Evolutionary conservation across 2,329 filamentous ascomycete genomes (phyloP), one percentile per base, ranked within the genome.

Genomic region (Myriosclerotinia duriaeana): DNA sequence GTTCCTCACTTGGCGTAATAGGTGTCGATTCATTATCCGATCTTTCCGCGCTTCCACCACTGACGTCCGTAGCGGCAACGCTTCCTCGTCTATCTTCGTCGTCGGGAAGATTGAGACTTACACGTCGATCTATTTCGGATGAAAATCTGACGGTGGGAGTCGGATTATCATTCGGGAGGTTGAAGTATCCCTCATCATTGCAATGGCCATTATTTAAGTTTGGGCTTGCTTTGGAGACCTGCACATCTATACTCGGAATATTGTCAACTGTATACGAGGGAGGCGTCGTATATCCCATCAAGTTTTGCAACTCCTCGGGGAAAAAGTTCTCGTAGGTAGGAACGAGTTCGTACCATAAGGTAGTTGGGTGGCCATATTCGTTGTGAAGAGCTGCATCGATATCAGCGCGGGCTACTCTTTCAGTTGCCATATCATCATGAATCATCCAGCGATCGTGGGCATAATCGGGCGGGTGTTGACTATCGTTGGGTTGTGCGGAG

Each of bases 291-390:
- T 55, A 42, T 1, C 22, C 55, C 6, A 46, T 79, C 81, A 54
- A 78, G 78, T 8, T 83, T 30, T 59, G 44, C 81, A 42, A 34
- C 46, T 56, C 54, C 7, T 65, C 36, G 40, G 61, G 34, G 5
- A 55, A 22, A 12, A 64, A 61, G 55, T 52, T 75, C 66, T 93
- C 90, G 40, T 92, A 86, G 74, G 96, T 92, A 0, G 94, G 93
- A 40, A 96, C 85, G 52, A 98, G 91, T 77, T 97, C 94, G 75
- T 97, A 99, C 78, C 98, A 98, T 0, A 99, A 82, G 8, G 98
- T 84, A 76, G 98, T 98, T 0, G 95, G 94, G 77, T 92, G 96
- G n/a, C 58, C 58, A n/a, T 61, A 61, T 38, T 50, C 38, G n/a
- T 48, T 34, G 17, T 77, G 97, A 60, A 98, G 79, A 0, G 91